These are phyloP conservation scores for Melastoma candidum DNA, from an alignment of 441 rosid species.

Conservation along the genomic window DNA sequence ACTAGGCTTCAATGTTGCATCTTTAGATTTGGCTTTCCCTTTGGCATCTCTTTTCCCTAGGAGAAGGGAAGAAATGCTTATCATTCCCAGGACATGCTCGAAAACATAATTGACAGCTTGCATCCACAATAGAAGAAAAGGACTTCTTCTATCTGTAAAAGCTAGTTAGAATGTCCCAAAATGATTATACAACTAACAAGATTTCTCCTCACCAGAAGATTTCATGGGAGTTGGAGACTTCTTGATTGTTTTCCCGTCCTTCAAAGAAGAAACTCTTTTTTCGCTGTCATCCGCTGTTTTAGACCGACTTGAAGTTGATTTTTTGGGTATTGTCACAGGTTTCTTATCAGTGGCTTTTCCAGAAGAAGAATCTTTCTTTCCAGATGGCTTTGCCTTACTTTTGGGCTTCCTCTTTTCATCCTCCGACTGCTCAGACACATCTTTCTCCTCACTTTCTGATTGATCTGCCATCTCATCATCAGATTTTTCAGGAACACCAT, in stretches of 20 bases:
- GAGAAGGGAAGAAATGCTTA: conserved; percentile 1
- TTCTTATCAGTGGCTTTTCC: conserved; percentile 53
- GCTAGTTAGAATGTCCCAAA: background rate
- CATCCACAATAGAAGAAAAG: conserved; percentile 1
- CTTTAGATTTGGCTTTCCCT: conserved; percentile 51
- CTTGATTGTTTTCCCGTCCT: conserved; percentile 33
- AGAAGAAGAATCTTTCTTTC: conserved; percentile 37
- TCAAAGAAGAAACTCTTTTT: conserved; percentile 49
- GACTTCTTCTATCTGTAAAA: background rate
- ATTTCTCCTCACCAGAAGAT: conserved; percentile 53
- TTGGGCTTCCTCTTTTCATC: conserved; percentile 52
- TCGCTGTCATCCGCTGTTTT: conserved; percentile 49
- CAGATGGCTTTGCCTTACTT: conserved; percentile 26
- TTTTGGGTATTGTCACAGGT: conserved; percentile 9
- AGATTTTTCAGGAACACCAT: conserved; percentile 61
- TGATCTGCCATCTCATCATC: conserved; percentile 51
- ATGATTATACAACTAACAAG: conserved; percentile 26
- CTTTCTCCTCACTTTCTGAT: conserved; percentile 64
- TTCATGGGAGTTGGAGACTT: conserved; percentile 43
- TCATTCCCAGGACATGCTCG: conserved; percentile 1
- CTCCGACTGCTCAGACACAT: conserved; percentile 63
- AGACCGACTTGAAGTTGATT: conserved; percentile 29
- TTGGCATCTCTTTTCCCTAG: conserved; percentile 46
- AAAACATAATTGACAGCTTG: too few species aligned
- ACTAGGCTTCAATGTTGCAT: conserved; percentile 32